These are phyloP conservation scores for Vitis amurensis DNA, from an alignment of 164 flowering plant species.

Conservation along the genomic window DNA sequence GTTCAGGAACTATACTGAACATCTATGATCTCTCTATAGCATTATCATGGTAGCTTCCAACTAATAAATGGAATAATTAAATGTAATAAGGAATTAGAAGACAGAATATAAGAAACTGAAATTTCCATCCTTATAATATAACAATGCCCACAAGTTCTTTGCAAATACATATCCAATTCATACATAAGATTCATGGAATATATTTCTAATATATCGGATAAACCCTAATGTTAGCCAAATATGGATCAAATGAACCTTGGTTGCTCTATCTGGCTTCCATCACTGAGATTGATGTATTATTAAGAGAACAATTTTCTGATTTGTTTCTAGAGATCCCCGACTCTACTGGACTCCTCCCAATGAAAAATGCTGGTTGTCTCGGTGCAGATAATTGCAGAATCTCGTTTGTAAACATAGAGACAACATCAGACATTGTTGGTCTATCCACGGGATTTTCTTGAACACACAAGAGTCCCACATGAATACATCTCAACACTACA, in stretches of 20 bases:
- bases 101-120: too few species aligned
- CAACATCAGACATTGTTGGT: conserved; percentile 26
- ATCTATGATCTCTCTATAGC: too few species aligned
- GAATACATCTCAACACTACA: conserved; percentile 18
- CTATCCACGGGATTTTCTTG: conserved; percentile 27
- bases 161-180: too few species aligned
- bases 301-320: conserved; percentile 1
- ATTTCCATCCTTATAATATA: too few species aligned
- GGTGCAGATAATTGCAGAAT: conserved; percentile 10
- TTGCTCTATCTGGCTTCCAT: conserved; percentile 17
- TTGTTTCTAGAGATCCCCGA: neutral
- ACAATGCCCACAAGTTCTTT: too few species aligned
- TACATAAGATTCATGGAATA: neutral
- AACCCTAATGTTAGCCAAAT: too few species aligned
- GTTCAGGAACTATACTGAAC: too few species aligned
- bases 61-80: too few species aligned
- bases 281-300: conserved; percentile 11
- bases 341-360: neutral
- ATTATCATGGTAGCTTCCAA: too few species aligned
- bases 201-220: neutral
- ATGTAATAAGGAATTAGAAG: too few species aligned
- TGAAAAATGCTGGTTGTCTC: conserved; percentile 23
- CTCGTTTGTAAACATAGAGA: conserved; percentile 16
- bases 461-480: conserved; percentile 28
- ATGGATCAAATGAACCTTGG: too few species aligned